Evolutionary conservation across 441 rosid genomes (phyloP), one percentile per base, ranked within the genome.

Genomic region (Theobroma grandiflorum): DNA sequence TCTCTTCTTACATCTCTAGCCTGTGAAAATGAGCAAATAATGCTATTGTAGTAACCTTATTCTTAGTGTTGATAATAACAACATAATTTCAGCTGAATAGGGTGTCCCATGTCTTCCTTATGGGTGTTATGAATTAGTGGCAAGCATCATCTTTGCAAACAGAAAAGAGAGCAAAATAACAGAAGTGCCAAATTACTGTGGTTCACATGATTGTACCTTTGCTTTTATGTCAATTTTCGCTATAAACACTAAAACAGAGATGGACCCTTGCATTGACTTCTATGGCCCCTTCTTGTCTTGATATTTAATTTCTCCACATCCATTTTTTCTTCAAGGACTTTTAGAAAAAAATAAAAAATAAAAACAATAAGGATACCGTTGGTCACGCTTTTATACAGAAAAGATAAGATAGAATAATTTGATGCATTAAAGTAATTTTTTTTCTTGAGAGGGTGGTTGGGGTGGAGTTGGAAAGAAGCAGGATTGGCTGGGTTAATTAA

Each of bases 231-330:
- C 43, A 33, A 65, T 38, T 65, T 67, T 20, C 72, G 8, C 35
- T 31, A 35, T 16, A 72, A 33, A 35, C 63, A 72, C 59, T 9
- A 62, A 45, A 61, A 12, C 31, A 4, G 70, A 75, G 59, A 26
- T 75, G 58, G 47, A 31, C 33, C 33, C n/a, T 75, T 45, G n/a
- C 11, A 35, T 43, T 58, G 40, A 59, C 77, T 74, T 22, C 10
- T 74, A 12, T 74, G 53, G 9, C 10, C n/a, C 16, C 68, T 74
- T 12, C 15, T 37, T 59, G 22, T 74, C 50, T 38, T 74, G 11
- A 57, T 74, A 14, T 22, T 74, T 38, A 57, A 38, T 26, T 62
- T 76, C 59, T 63, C 57, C 40, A 18, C 61, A 33, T 26, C 22
- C 31, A 50, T 37, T 35, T 31, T 40, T 38, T 55, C 66, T 12